Evolutionary conservation across 306 rosid genomes (phyloP).

Genomic region (Inga oerstediana): DNA sequence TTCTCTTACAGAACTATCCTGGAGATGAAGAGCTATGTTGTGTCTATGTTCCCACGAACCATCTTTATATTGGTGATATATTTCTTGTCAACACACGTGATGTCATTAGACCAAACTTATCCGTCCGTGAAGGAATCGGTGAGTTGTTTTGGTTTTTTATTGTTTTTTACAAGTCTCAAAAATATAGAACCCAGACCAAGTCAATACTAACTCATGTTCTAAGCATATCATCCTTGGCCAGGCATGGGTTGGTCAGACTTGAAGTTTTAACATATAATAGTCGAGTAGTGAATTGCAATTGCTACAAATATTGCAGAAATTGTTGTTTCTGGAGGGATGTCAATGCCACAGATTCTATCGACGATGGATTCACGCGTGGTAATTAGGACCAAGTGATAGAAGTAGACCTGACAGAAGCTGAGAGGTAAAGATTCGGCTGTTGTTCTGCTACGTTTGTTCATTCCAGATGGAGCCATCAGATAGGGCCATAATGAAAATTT

Average conservation of each 20-base stretch:
- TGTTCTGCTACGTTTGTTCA: conserved; percentile 32
- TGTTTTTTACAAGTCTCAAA: conserved; percentile 10
- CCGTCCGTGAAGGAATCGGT: conserved; percentile 99
- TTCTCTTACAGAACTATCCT: conserved; percentile 67
- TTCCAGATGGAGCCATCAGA: conserved; percentile 42
- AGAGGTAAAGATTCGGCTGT: conserved; percentile 35
- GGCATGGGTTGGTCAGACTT: neutral
- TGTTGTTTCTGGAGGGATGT: conserved; percentile 97
- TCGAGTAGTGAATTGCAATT: conserved; percentile 7
- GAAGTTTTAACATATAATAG: neutral
- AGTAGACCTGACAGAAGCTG: conserved; percentile 62
- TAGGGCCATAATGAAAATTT: conserved; percentile 32
- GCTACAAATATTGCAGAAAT: conserved; percentile 62
- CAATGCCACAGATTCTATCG: conserved; percentile 92
- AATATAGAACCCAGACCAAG: conserved; percentile 18
- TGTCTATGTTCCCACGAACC: conserved; percentile 97
- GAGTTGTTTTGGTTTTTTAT: conserved; percentile 41
- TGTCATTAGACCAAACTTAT: conserved; percentile 88
- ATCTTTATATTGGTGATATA: conserved; percentile 93
- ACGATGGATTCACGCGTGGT: conserved; percentile 57
- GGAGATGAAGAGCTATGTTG: conserved; percentile 96
- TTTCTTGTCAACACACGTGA: conserved; percentile 81
- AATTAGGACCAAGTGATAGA: conserved; percentile 47
- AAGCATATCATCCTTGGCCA: neutral
- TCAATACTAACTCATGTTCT: conserved; percentile 4